Conservation (phyloP, 1,139 yeast species). For the Yamadazyma trypodendri region DNA sequence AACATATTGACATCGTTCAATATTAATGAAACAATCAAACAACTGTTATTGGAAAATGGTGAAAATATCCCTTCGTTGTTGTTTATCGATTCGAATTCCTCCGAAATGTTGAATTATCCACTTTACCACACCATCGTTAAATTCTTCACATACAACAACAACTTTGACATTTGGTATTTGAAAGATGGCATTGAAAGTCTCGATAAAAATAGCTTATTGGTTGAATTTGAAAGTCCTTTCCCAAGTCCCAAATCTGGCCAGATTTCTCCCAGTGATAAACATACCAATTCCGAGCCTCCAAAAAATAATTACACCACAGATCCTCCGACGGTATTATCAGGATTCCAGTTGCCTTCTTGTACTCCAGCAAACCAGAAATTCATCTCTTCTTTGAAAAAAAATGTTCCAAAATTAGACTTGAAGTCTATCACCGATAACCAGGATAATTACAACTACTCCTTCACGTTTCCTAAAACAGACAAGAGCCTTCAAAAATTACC, state of each 20-base stretch:
- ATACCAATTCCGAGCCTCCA: not conserved
- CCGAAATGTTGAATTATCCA: slow-evolving; percentile 30
- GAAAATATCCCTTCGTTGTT: slow-evolving; percentile 27
- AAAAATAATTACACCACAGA: slow-evolving; percentile 2
- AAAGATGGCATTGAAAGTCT: slow-evolving; percentile 35
- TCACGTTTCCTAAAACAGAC: slow-evolving; percentile 31
- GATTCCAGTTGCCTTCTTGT: slow-evolving; percentile 38
- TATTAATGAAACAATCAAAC: slow-evolving; percentile 20
- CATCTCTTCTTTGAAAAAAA: slow-evolving; percentile 31
- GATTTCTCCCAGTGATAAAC: not conserved
- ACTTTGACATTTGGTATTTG: slow-evolving; percentile 31
- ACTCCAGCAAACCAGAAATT: slow-evolving; percentile 32
- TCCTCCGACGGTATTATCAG: slow-evolving; percentile 21
- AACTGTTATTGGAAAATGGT: slow-evolving; percentile 15
- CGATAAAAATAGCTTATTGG: slow-evolving; percentile 5
- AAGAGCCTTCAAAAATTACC: slow-evolving; percentile 31
- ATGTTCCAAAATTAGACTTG: slow-evolving; percentile 20
- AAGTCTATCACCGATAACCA: slow-evolving; percentile 13
- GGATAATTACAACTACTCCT: slow-evolving; percentile 32
- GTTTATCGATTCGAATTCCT: slow-evolving; percentile 49
- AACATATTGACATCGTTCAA: slow-evolving; percentile 31
- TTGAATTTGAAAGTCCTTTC: slow-evolving; percentile 13
- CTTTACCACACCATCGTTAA: slow-evolving; percentile 43
- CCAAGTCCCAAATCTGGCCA: slow-evolving; percentile 5
- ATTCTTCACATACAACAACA: slow-evolving; percentile 27